Evolutionary conservation across 192 early-diverging fungal genomes (phyloP).

Genomic region (Entrophospora sp.): DNA sequence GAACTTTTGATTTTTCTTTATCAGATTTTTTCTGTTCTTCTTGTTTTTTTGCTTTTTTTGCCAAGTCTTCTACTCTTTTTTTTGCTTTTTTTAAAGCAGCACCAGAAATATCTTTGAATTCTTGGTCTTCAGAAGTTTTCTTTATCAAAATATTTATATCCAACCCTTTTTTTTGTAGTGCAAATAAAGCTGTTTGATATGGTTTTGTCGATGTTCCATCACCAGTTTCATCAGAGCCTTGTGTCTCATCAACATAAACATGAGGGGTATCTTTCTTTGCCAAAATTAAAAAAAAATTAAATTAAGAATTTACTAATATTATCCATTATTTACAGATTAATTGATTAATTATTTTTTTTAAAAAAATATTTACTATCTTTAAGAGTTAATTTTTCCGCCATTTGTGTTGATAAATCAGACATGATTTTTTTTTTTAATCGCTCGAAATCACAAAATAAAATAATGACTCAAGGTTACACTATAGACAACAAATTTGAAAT

Average conservation of each 20-base stretch:
- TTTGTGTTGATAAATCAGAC: too few relatives aligned
- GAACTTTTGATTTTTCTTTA: slow-evolving; percentile 55
- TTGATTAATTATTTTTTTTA: too few relatives aligned
- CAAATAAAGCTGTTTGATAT: slow-evolving; percentile 67
- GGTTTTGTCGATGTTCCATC: slow-evolving; percentile 65
- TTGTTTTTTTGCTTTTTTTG: slow-evolving; percentile 74
- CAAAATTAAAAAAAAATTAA: too few relatives aligned
- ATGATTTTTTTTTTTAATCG: too few relatives aligned
- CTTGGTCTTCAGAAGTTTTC: slow-evolving; percentile 65
- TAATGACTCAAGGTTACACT: too few relatives aligned
- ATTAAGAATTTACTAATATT: too few relatives aligned
- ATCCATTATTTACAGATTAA: too few relatives aligned
- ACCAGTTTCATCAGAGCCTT: slow-evolving; percentile 75
- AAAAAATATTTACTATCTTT: too few relatives aligned
- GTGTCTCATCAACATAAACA: slow-evolving; percentile 73
- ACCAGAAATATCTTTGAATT: slow-evolving; percentile 69
- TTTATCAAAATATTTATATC: slow-evolving; percentile 54
- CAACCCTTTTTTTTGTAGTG: slow-evolving; percentile 50
- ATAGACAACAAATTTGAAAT: too few relatives aligned
- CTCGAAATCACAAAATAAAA: too few relatives aligned
- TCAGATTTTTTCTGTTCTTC: slow-evolving; percentile 68
- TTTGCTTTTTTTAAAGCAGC: slow-evolving; percentile 90
- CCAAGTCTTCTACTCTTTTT: slow-evolving; percentile 53
- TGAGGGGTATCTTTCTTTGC: too few relatives aligned
- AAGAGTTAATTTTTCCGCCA: too few relatives aligned